Conservation (phyloP, 2,329 filamentous ascomycete species). For the Scytalidium sp. region DNA sequence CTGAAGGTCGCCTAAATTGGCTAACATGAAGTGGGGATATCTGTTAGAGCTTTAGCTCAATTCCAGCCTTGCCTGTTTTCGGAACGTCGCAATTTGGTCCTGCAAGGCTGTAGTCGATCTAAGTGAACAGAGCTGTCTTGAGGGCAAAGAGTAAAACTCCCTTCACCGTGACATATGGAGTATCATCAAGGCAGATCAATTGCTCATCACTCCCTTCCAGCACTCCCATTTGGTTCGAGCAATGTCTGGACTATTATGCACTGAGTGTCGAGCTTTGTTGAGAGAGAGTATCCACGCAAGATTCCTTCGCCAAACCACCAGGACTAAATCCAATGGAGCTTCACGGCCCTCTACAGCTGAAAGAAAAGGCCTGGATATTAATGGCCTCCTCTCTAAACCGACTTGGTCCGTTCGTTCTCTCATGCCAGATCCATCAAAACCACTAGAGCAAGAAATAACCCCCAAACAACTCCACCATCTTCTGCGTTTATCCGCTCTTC, state of each 20-base stretch:
- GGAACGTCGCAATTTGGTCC: no score
- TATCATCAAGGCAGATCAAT: background rate
- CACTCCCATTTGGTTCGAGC: background rate
- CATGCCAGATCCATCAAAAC: constrained; percentile 42
- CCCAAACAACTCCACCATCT: constrained; percentile 74
- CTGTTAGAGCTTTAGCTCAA: background rate
- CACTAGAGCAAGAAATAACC: constrained; percentile 38
- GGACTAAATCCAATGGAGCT: no score
- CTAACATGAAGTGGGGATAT: background rate
- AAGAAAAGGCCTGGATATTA: constrained; percentile 9
- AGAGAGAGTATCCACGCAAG: constrained; percentile 1
- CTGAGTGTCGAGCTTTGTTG: constrained; percentile 13
- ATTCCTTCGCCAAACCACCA: background rate
- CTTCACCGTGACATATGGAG: constrained; percentile 1
- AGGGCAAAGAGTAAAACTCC: no score
- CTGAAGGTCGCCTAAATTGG: background rate
- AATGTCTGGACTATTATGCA: constrained; percentile 15
- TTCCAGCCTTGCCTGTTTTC: background rate
- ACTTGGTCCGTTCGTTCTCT: constrained; percentile 83
- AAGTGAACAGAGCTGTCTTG: no score
- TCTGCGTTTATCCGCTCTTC: constrained; percentile 84
- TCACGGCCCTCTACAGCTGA: background rate
- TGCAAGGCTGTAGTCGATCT: no score
- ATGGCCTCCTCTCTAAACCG: constrained; percentile 62
- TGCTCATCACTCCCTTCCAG: background rate